phyloP scores from a whole-genome alignment of 2,329 filamentous ascomycete genomes.

The Venturia carpophila region DNA sequence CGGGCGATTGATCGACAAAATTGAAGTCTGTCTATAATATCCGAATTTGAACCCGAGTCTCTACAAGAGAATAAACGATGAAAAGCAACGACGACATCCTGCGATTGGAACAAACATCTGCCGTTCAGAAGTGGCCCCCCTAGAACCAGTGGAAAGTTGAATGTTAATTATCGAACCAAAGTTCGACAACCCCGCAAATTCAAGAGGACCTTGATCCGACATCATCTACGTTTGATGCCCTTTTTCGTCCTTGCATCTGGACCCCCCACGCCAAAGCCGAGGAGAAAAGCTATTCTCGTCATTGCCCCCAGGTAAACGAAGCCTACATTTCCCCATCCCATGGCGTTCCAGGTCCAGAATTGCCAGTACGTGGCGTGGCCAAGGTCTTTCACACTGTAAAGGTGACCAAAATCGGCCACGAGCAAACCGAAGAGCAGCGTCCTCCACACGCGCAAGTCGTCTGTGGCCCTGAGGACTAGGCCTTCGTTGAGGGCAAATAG shows the following conservation, averaged over 20 bases:
- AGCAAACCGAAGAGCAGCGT: constrained; percentile 59
- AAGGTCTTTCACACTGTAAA: constrained; percentile 56
- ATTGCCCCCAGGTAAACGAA: constrained; percentile 61
- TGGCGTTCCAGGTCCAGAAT: constrained; percentile 55
- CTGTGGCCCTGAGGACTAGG: constrained; percentile 61
- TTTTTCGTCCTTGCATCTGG: neutral
- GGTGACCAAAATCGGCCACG: constrained; percentile 68
- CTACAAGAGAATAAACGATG: too few species aligned
- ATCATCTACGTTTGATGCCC: neutral
- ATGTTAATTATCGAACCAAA: too few species aligned
- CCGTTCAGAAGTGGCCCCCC: too few species aligned
- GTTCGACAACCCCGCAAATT: too few species aligned
- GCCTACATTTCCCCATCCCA: constrained; percentile 60
- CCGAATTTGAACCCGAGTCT: too few species aligned
- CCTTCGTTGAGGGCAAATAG: constrained; percentile 72
- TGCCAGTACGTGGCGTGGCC: constrained; percentile 59
- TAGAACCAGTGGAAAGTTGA: too few species aligned
- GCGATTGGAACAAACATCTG: too few species aligned
- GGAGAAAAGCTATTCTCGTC: constrained; percentile 52
- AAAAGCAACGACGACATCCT: too few species aligned
- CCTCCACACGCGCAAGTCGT: constrained; percentile 62
- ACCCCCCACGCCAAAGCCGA: constrained; percentile 43
- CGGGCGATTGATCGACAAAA: too few species aligned
- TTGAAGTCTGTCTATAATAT: too few species aligned
- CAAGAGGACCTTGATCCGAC: neutral